Evolutionary conservation across 106 monocot genomes (phyloP), one percentile per base, ranked within the genome.

Genomic region (Xerophyta viscosa): DNA sequence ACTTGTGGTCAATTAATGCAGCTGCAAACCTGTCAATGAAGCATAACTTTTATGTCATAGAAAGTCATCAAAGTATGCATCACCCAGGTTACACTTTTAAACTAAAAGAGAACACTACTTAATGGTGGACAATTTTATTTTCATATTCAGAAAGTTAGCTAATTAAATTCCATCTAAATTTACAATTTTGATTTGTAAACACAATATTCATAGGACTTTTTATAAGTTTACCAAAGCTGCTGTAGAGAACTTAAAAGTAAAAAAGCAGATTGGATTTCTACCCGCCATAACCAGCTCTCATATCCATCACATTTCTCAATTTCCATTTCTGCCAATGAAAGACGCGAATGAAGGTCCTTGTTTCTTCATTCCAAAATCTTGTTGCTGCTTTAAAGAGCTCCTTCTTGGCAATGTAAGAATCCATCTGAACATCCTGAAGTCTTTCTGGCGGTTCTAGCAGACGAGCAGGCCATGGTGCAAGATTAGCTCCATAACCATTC

Each of bases 261-360:
- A n/a, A n/a, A n/a, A n/a, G n/a, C n/a, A n/a, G n/a, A n/a, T n/a
- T n/a, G n/a, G n/a, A n/a, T n/a, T n/a, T n/a, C n/a, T 79, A 93
- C 92, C 92, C 92, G 68, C 92, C 92, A 84, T 80, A 81, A 55
- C 83, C 80, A 69, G 92, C 92, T 41, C 83, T 75, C 92, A 93
- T 93, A 53, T 87, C 92, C 92, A 93, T 77, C 31, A 93, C 73
- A 75, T 93, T 93, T 17, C 92, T 72, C 28, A 93, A 55, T 6
- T 72, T 61, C 73, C 87, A 17, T 23, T 51, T 52, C 63, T 84
- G 77, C 87, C 77, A 83, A 13, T 46, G 66, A 59, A 75, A 87
- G 31, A 65, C 56, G 27, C 72, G 70, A 17, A 83, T 23, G 66
- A 66, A 83, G 49, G 77, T 52, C 65, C 54, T 66, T 59, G 84